A percentile compares a stretch with the other conserved stretches of the same genome.
Conservation (phyloP, 495 filamentous ascomycete genomes). For the Hypoxylon subgilvum region DNA sequence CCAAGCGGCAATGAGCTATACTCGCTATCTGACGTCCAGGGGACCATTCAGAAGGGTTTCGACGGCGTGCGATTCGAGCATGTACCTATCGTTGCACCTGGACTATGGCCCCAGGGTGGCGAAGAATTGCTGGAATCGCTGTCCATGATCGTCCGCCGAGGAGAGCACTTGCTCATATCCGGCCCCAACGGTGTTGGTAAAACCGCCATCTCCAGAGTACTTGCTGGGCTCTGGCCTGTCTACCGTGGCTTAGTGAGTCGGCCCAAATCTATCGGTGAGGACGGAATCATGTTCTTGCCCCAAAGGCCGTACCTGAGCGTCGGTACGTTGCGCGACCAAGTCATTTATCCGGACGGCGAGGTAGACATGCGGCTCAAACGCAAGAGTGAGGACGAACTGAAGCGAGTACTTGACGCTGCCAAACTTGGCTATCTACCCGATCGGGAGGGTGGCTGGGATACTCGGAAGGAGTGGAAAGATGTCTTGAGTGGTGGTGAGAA, state of each 20-base stretch:
- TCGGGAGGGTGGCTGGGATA: slow-evolving; percentile 96
- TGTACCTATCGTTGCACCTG: slow-evolving; percentile 89
- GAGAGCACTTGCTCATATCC: slow-evolving; percentile 92
- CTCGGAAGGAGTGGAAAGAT: slow-evolving; percentile 97
- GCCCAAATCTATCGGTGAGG: slow-evolving; percentile 77
- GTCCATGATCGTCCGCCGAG: slow-evolving; percentile 82
- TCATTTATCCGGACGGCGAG: slow-evolving; percentile 96
- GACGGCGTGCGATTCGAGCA: slow-evolving; percentile 93
- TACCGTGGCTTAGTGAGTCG: slow-evolving; percentile 89
- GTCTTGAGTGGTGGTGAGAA: slow-evolving; percentile 98
- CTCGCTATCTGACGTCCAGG: slow-evolving; percentile 87
- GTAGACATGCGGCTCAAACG: slow-evolving; percentile 88
- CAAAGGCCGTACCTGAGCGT: slow-evolving; percentile 92
- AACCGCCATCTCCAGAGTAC: slow-evolving; percentile 83
- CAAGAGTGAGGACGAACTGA: slow-evolving; percentile 74
- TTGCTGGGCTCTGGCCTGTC: slow-evolving; percentile 94
- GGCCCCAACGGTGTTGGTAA: slow-evolving; percentile 97
- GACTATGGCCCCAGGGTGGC: slow-evolving; percentile 80
- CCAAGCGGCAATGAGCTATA: slow-evolving; percentile 77
- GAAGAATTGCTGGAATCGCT: slow-evolving; percentile 89
- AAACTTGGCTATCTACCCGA: slow-evolving; percentile 85
- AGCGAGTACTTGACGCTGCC: slow-evolving; percentile 78
- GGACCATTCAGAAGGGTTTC: slow-evolving; percentile 90
- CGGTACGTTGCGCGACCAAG: slow-evolving; percentile 95
- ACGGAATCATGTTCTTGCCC: slow-evolving; percentile 97